phyloP scores from a whole-genome alignment of 148 eudicot species.

The Chenopodium berlandieri region DNA sequence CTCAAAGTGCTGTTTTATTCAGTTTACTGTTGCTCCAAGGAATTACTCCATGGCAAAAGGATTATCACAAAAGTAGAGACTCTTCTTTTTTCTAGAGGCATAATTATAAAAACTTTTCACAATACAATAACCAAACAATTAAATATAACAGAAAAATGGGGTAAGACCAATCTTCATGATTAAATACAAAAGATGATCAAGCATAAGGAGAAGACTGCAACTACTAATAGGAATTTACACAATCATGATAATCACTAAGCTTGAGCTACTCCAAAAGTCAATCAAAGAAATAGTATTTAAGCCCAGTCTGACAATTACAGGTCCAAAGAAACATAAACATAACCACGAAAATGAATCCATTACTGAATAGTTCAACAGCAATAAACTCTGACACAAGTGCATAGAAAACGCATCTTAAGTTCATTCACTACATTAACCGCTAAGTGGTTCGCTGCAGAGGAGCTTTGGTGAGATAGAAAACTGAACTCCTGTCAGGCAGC shows the following conservation, averaged over 20 bases:
- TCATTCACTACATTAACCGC: too few species aligned
- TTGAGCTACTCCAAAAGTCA: not conserved
- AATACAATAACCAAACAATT: not conserved
- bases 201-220: not conserved
- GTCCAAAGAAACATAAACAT: not conserved
- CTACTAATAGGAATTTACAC: not conserved
- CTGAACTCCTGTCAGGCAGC: too few species aligned
- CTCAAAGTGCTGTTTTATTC: too few species aligned
- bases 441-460: too few species aligned
- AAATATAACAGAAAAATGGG: not conserved
- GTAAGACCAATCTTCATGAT: not conserved
- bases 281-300: not conserved
- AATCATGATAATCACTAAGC: not conserved
- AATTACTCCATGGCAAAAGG: too few species aligned
- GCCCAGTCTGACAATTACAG: not conserved
- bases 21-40: too few species aligned
- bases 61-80: too few species aligned
- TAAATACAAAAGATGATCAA: not conserved
- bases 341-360: not conserved
- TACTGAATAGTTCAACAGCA: not conserved
- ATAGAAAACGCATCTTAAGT: too few species aligned
- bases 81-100: not conserved
- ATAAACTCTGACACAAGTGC: too few species aligned
- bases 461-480: too few species aligned
- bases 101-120: too few species aligned